Evolutionary conservation across 495 filamentous ascomycete species (phyloP).

Genomic region (Penicillium daleae): DNA sequence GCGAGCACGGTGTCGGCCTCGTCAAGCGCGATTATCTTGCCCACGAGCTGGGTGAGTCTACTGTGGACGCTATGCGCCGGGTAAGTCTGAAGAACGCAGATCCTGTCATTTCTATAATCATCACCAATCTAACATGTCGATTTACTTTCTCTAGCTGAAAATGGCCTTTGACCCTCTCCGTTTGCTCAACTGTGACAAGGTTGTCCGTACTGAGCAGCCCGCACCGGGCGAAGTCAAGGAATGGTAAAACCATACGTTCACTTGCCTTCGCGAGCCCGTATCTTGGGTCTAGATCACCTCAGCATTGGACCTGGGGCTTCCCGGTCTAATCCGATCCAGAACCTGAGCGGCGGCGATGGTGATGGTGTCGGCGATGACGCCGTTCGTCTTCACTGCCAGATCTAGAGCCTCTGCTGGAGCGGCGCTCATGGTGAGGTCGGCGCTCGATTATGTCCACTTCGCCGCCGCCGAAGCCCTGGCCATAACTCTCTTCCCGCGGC

Average conservation of each 20-base stretch:
- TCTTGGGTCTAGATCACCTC: background rate
- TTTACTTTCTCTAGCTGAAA: constrained; percentile 53
- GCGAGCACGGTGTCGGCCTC: constrained; percentile 66
- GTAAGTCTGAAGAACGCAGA: constrained; percentile 42
- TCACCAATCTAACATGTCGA: constrained; percentile 17
- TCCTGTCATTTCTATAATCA: background rate
- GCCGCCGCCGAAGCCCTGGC: constrained; percentile 16
- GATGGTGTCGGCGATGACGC: constrained; percentile 36
- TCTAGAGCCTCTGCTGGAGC: constrained; percentile 16
- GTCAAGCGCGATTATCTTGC: constrained; percentile 64
- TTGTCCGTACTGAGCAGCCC: constrained; percentile 55
- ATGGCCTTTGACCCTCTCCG: constrained; percentile 67
- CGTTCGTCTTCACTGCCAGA: constrained; percentile 28
- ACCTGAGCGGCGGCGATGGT: constrained; percentile 42
- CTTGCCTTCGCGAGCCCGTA: background rate
- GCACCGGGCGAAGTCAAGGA: constrained; percentile 43
- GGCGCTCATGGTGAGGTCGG: constrained; percentile 18
- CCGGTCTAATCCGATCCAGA: constrained; percentile 26
- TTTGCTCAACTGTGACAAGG: constrained; percentile 70
- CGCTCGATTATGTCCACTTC: constrained; percentile 15
- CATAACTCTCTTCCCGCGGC: constrained; percentile 26
- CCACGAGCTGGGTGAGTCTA: constrained; percentile 57
- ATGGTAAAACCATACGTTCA: constrained; percentile 32
- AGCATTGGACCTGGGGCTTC: background rate
- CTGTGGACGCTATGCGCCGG: constrained; percentile 66